Evolutionary conservation across 2,329 filamentous ascomycete genomes (phyloP), one percentile per base, ranked within the genome.

Genomic region (Colletotrichum paranaense): DNA sequence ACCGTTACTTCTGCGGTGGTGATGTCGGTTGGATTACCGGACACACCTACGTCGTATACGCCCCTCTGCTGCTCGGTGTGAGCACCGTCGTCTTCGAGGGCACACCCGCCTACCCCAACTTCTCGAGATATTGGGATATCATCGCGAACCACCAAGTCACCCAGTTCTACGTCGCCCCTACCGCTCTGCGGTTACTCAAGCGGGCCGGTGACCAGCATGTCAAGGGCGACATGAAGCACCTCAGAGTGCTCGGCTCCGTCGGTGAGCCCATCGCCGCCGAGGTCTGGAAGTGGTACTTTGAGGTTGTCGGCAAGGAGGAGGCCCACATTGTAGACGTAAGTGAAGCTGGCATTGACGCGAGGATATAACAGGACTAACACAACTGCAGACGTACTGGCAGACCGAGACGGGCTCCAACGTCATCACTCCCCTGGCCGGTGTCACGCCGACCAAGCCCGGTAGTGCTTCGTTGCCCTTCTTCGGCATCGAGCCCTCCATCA

Each of bases 231-330:
- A 97, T 99, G 94, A 93, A 94, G 85, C 91, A 94, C 79, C 89
- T 99, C 75, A 91, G 97, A 81, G 93, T 98, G 6, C 88, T 99
- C 24, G 97, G 96, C 73, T 98, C 96, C 22, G 97, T 99, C 72
- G 97, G 97, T 77, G 97, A 99, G 87, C 97, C 97, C 52, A 99
- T 99, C 79, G 96, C 97, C 22, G 94, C 96, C 26, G 97, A 99
- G 84, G 94, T 99, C 73, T 99, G 97, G 97, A 98, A 98, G 86
- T 99, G 97, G 97, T 99, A 98, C 86, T 96, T 95, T 82, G 95
- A 98, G 84, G 90, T 93, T 77, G 95, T 99, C 66, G 97, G 97
- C 80, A 97, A 95, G 88, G 93, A 96, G 84, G 92, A 97, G 83
- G 93, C 94, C 62, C 97, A 99, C 81, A 89, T 99, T 82, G 92